These are phyloP conservation scores for Xanthoconium purpureum DNA, from an alignment of 768 basidiomycete species.

Conservation along the genomic window DNA sequence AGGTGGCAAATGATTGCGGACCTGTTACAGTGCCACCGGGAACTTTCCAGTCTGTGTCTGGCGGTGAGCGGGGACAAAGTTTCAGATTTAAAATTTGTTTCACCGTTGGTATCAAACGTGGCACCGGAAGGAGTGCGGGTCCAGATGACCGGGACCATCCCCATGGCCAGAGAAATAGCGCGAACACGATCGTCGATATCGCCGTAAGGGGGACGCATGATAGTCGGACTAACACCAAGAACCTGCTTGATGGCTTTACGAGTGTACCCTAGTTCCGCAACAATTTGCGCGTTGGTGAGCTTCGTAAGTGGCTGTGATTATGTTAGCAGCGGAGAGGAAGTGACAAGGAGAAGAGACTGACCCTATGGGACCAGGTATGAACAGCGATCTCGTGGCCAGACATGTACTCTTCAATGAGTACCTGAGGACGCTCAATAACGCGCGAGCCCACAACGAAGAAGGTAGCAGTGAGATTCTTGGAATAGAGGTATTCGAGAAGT, in stretches of 20 bases:
- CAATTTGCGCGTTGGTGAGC: constrained; percentile 77
- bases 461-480: constrained; percentile 67
- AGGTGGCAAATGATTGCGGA: constrained; percentile 61
- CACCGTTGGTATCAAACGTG: constrained; percentile 73
- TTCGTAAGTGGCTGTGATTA: constrained; percentile 54
- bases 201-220: constrained; percentile 80
- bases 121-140: constrained; percentile 54
- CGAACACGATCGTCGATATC: constrained; percentile 94
- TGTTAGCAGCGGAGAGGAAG: constrained; percentile 12
- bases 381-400: constrained; percentile 75
- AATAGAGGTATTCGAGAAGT: constrained; percentile 67
- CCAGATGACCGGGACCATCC: constrained; percentile 89
- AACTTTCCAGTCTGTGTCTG: constrained; percentile 75
- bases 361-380: constrained; percentile 89
- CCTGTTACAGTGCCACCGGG: constrained; percentile 71
- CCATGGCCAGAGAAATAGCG: constrained; percentile 87
- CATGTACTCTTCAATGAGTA: constrained; percentile 82
- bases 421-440: constrained; percentile 69
- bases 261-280: constrained; percentile 93
- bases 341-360: constrained; percentile 22
- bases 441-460: constrained; percentile 93
- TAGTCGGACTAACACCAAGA: constrained; percentile 72
- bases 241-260: constrained; percentile 77
- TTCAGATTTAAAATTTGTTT: constrained; percentile 3
- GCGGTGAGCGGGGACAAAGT: constrained; percentile 6